These are phyloP conservation scores for Daldinia loculata DNA, from an alignment of 495 filamentous ascomycete species.

Conservation along the genomic window DNA sequence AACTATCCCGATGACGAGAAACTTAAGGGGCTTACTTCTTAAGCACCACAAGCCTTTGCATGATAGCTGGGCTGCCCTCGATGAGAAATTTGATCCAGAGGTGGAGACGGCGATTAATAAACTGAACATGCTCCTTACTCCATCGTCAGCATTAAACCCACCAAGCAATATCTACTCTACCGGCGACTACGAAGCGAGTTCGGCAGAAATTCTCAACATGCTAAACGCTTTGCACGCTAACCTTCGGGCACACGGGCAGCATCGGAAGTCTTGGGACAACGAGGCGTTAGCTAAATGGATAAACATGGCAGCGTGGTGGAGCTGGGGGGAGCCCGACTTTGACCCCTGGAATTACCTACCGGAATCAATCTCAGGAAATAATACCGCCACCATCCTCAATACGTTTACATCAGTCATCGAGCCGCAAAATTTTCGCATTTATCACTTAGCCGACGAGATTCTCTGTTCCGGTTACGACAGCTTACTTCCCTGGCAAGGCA, in stretches of 20 bases:
- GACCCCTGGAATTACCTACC: not conserved
- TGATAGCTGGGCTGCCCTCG: not conserved
- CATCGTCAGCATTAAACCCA: not conserved
- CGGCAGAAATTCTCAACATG: not conserved
- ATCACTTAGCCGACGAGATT: not conserved
- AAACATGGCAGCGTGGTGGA: slow-evolving; percentile 11
- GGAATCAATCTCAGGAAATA: not conserved
- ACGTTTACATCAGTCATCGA: not conserved
- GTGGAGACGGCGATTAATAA: not conserved
- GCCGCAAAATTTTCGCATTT: not conserved
- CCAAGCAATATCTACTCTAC: not conserved
- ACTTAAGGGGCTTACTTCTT: not conserved
- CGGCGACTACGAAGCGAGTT: not conserved
- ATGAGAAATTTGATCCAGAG: not conserved
- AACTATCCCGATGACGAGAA: not conserved
- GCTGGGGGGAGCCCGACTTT: slow-evolving; percentile 2
- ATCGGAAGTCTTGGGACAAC: not conserved
- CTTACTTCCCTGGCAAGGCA: slow-evolving; percentile 5
- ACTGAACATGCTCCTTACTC: not conserved
- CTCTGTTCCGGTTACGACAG: slow-evolving; percentile 1
- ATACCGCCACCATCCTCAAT: not conserved
- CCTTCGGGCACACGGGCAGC: not conserved
- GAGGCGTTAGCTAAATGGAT: slow-evolving; percentile 5
- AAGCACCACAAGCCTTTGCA: not conserved
- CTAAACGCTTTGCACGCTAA: not conserved